Evolutionary conservation across 2,329 filamentous ascomycete species (phyloP).

Genomic region (Akanthomyces muscarius): DNA sequence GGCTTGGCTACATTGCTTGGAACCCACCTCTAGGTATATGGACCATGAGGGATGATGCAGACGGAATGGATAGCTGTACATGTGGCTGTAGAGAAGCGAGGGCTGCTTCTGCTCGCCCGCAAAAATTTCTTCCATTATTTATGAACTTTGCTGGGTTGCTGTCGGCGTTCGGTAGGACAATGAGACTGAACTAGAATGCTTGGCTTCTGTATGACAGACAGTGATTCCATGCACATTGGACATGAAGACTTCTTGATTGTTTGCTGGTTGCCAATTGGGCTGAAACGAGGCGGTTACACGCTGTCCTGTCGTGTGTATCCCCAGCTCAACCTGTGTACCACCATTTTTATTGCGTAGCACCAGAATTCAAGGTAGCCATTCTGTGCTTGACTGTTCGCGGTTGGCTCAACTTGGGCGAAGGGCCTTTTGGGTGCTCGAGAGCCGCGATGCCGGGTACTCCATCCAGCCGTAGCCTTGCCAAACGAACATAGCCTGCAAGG

Average conservation of each 20-base stretch:
- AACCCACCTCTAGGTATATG: conserved; percentile 5
- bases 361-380: no score
- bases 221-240: conserved; percentile 7
- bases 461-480: neutral
- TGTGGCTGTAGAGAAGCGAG: conserved; percentile 5
- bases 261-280: neutral
- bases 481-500: neutral
- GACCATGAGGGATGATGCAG: conserved; percentile 12
- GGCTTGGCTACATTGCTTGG: neutral
- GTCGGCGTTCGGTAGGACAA: neutral
- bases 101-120: conserved; percentile 12
- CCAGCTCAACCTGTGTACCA: neutral
- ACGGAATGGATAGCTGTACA: conserved; percentile 10
- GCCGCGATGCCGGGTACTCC: neutral
- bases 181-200: neutral
- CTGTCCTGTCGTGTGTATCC: neutral
- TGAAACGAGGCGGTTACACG: neutral
- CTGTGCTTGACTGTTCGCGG: neutral
- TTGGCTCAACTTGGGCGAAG: neutral
- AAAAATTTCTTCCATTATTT: conserved; percentile 5
- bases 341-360: neutral
- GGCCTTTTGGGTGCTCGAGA: neutral
- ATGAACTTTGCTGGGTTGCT: neutral
- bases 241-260: neutral
- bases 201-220: neutral